Base-by-base conservation (phyloP, 2,329 filamentous ascomycete species). In the Chaetomium olivaceum region DNA sequence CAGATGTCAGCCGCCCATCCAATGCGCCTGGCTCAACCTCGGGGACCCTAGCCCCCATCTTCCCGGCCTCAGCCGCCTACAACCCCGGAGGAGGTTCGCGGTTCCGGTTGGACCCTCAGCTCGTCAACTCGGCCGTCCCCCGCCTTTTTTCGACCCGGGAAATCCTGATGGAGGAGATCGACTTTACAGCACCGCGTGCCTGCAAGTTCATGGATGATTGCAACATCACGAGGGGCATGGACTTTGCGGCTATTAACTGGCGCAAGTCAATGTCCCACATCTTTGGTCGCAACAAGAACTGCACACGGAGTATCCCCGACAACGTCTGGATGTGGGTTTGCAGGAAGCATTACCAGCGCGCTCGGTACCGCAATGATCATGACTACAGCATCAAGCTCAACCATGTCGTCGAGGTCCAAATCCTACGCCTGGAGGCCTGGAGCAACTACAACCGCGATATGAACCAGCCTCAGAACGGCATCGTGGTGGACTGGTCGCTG, bases 201-300 rank as follows among this genome's bases (percentile, higher is more conserved):
- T 89, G 87, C 72, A 83, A 86, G 78, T 87, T 84, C 68, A 81
- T 84, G 19, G 75, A 80, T 1, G 79, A 84, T 67, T 90, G 87
- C 73, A 81, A 85, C 55, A 50, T 62, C 12, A 89, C 86, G 0
- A 82, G 3, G 9, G 36, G 19, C 5, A 4, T 36, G 8, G 43
- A 54, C 12, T 11, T 23, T 3, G 23, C 11, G 11, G 16, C 36
- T 1, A 48, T 33, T 8, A 57, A 60, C 16, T 64, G 59, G 66
- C 86, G 91, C 57, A 94, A 94, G 77, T 87, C 89, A 5, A 89
- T 94, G 66, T 92, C 90, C 0, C 91, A 95, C 73, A 85, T 93
- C 63, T 94, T 94, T 71, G 91, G 91, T 25, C 86, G 92, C 46
- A 95, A 95, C 81, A 95, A 95, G 77, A 82, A 85, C 8, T 89